Base-by-base conservation (phyloP, 176 grass and related monocot species). In the Raddia guianensis region DNA sequence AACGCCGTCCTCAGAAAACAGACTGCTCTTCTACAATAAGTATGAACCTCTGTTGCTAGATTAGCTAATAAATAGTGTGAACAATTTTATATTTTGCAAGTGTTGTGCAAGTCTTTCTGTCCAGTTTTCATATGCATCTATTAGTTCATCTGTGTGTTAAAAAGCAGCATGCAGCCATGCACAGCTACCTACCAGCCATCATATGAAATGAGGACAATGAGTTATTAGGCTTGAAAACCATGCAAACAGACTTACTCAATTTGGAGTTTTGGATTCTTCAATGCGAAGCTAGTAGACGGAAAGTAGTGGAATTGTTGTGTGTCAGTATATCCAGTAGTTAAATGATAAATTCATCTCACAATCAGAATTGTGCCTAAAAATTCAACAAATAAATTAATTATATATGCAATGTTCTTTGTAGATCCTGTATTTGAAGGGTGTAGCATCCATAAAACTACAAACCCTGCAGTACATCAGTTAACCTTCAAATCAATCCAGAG, bases 401-500 rank as follows among this genome's bases (percentile, higher is more conserved):
- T 81, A 63, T 52, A 70, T 52, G 64, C 13, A n/a, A 42, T 90
- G 40, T 43, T 70, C 20, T 49, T 63, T 83, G 88, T 83, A 90
- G 91, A 93, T 69, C 74, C 82, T 77, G 65, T 93, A 83, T 93
- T 90, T 60, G 80, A 87, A 86, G 82, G 83, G 52, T 85, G 70
- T 34, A 80, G 70, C 59, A 62, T 85, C 77, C 45, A 86, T 52
- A 68, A 88, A 19, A 70, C 75, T 64, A 77, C 85, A 63, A 84
- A 85, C 59, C 85, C 86, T 82, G 58, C 80, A 62, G 79, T 93
- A 57, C 88, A 93, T 48, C 82, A 88, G 37, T 73, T 93, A 16
- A 72, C 82, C 61, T 79, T 90, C 81, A 86, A 88, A 76, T 88
- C 86, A 58, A 90, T 93, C 51, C 85, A 88, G 69, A 90, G 14